phyloP scores from a whole-genome alignment of 345 rosid genomes.

The Salix dunnii region DNA sequence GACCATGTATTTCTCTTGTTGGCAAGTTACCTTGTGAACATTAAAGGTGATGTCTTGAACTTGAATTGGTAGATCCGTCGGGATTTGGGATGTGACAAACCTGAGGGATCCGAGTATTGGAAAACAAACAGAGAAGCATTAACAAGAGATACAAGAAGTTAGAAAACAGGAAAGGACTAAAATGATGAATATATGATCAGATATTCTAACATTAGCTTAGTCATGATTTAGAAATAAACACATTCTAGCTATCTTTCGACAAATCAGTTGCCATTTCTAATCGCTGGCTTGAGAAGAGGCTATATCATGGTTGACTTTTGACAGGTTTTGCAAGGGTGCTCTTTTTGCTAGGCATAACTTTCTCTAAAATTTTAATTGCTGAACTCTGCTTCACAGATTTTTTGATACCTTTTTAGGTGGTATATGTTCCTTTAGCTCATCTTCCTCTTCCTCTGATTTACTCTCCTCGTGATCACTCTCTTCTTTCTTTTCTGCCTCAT shows the following conservation, averaged over 20 bases:
- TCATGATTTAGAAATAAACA: conserved; percentile 4
- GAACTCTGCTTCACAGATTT: too few species aligned
- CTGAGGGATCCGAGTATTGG: too few species aligned
- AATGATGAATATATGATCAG: background rate
- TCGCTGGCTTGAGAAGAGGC: background rate
- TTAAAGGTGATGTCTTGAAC: conserved; percentile 57
- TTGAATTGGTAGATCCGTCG: conserved; percentile 63
- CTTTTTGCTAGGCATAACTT: too few species aligned
- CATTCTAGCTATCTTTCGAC: background rate
- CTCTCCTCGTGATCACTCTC: too few species aligned
- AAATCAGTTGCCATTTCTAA: background rate
- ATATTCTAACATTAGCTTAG: background rate
- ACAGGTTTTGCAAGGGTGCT: too few species aligned
- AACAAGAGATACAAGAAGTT: background rate
- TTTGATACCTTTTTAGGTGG: too few species aligned
- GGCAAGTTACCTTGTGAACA: conserved; percentile 64
- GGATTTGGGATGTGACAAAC: conserved; percentile 56
- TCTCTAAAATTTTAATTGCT: too few species aligned
- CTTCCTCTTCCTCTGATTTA: too few species aligned
- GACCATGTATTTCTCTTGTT: background rate
- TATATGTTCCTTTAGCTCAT: too few species aligned
- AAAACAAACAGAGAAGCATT: background rate
- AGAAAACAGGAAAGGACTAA: background rate
- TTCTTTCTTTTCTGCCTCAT: too few species aligned
- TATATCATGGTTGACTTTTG: conserved; percentile 3